Evolutionary conservation across 1,284 basidiomycete genomes (phyloP).

Genomic region (Sanghuangporus sanghuang): DNA sequence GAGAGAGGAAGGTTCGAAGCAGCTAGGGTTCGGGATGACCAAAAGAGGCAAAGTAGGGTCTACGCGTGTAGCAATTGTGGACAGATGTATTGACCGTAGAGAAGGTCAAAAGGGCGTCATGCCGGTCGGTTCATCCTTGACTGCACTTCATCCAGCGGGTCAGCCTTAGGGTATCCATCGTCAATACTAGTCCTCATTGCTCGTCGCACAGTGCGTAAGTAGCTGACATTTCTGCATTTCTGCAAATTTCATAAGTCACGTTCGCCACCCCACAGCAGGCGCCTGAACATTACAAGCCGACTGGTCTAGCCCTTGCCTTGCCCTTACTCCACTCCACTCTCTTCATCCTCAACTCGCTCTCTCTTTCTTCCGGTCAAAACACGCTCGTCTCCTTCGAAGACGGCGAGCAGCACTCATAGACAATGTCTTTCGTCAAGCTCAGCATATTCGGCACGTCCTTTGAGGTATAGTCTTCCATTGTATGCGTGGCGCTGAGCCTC

Average conservation of each 20-base stretch:
- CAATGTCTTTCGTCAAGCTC: constrained; percentile 95
- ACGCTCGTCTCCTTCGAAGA: background rate
- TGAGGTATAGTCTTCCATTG: constrained; percentile 49
- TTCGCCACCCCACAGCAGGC: constrained; percentile 3
- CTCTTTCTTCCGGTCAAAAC: constrained; percentile 1
- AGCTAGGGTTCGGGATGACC: background rate
- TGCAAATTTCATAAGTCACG: background rate
- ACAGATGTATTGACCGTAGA: background rate
- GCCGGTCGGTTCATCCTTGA: background rate
- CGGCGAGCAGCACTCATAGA: background rate
- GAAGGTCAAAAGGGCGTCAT: background rate
- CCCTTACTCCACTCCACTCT: background rate
- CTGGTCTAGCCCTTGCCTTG: background rate
- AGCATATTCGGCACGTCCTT: constrained; percentile 97
- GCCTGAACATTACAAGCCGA: background rate
- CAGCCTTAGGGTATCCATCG: background rate
- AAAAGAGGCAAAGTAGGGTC: background rate
- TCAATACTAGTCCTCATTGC: background rate
- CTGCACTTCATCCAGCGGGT: background rate
- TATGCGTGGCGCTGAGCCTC: constrained; percentile 7
- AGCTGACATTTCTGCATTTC: background rate
- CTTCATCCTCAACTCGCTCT: background rate
- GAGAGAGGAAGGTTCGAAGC: no score
- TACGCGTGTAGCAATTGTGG: background rate
- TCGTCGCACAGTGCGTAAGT: background rate